Base-by-base conservation (phyloP, 805 yeast genomes). In the Cyberlindnera mrakii region DNA sequence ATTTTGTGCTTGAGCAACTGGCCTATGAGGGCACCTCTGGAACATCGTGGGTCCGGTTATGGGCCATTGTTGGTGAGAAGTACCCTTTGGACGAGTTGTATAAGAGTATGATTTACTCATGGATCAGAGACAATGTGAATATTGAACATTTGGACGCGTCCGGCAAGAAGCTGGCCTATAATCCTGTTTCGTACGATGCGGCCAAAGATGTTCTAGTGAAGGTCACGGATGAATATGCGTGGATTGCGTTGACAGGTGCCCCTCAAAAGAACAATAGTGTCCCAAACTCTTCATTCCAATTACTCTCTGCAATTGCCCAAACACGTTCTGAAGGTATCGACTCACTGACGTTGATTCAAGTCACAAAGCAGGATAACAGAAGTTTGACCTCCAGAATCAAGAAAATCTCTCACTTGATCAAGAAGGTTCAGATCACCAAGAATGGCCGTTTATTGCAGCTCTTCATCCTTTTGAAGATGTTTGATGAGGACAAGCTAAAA, bases 321-420 rank as follows among this genome's bases (percentile, higher is more conserved):
- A 57, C 74, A 27, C 78, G 78, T 19, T 62, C 67, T 0, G 52
- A 59, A 1, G 93, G 93, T 9, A 75, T 83, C 14, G 69, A 75
- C 39, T 75, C 90, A 0, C 64, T 77, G 27, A 78, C 76, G 20
- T 64, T 84, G 45, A 74, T 80, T 3, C 63, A 65, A 33, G 67
- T 63, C 16, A 75, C 89, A 0, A 75, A 75, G 8, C 93, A 84
- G 60, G 93, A 84, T 53, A 75, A 81, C 15, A 70, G 91, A 49
- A 81, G 89, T 45, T 66, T 82, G 33, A 79, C 89, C 0, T 68
- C 78, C 1, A 68, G 93, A 51, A 65, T 82, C 41, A 78, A 75
- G 52, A 70, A 71, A 35, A 62, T 84, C 16, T 76, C 68, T 31
- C 77, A 75, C 17, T 60, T 80, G 15, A 71, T 81, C 5, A 62